These are phyloP conservation scores for Shiraia bambusicola DNA, from an alignment of 2,329 filamentous ascomycete species.

Conservation along the genomic window DNA sequence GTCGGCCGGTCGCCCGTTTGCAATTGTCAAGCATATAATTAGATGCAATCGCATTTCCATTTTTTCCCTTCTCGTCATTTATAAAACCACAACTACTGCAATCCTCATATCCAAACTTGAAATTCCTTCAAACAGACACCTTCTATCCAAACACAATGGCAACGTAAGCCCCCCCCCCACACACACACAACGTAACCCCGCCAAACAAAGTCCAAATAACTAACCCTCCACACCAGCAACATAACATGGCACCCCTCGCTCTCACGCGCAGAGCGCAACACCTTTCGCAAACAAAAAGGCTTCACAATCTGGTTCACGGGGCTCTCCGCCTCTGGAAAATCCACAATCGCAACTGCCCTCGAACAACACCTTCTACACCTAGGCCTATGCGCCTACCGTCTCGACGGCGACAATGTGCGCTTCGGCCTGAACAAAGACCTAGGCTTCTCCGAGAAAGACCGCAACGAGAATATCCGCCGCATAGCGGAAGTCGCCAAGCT, in stretches of 20 bases:
- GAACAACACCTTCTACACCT: conserved; percentile 94
- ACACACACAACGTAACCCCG: conserved; percentile 19
- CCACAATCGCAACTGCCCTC: conserved; percentile 91
- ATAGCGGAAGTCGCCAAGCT: conserved; percentile 95
- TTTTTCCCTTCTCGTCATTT: neutral
- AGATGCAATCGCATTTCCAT: conserved; percentile 1
- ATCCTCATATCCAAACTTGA: neutral
- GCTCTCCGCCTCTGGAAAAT: conserved; percentile 94
- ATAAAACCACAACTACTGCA: conserved; percentile 3
- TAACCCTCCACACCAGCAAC: conserved; percentile 60
- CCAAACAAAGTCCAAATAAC: conserved; percentile 4
- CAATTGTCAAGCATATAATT: conserved; percentile 6
- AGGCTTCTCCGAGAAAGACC: conserved; percentile 87
- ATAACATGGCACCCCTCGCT: conserved; percentile 88
- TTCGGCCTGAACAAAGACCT: conserved; percentile 98
- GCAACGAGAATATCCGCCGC: conserved; percentile 96
- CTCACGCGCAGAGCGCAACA: conserved; percentile 73
- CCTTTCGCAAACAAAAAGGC: conserved; percentile 77
- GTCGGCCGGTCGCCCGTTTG: conserved; percentile 12
- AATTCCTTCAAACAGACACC: neutral
- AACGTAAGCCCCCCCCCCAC: conserved; percentile 35
- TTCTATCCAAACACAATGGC: conserved; percentile 27
- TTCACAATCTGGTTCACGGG: conserved; percentile 98
- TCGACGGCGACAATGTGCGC: conserved; percentile 97
- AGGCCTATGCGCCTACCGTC: conserved; percentile 79